These are phyloP conservation scores for Penicillium lividum DNA, from an alignment of 495 filamentous ascomycete species.

Conservation along the genomic window DNA sequence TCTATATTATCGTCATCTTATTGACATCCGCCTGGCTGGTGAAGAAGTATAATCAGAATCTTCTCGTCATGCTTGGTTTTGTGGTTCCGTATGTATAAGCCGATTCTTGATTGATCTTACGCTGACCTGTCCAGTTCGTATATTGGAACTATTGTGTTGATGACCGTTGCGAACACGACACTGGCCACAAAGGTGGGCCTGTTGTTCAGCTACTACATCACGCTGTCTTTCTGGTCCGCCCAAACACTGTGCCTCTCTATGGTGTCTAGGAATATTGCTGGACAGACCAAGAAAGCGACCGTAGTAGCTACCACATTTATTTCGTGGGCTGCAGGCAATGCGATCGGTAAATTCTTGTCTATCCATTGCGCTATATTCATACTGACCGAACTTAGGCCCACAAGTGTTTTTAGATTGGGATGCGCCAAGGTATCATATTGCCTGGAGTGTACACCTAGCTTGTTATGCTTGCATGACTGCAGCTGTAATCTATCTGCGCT, in stretches of 20 bases:
- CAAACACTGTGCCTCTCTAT: constrained; percentile 59
- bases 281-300: constrained; percentile 66
- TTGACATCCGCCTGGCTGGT: constrained; percentile 64
- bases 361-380: not conserved
- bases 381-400: constrained; percentile 37
- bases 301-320: constrained; percentile 49
- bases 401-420: constrained; percentile 45
- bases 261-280: constrained; percentile 65
- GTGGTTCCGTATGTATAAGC: constrained; percentile 54
- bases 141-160: constrained; percentile 63
- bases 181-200: constrained; percentile 51
- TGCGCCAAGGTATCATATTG: constrained; percentile 41
- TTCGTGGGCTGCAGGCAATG: constrained; percentile 46
- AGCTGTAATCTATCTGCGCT: constrained; percentile 39
- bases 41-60: constrained; percentile 62
- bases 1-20: constrained; percentile 63
- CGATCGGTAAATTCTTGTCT: constrained; percentile 31
- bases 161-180: constrained; percentile 58
- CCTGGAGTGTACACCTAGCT: constrained; percentile 44
- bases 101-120: not conserved
- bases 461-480: constrained; percentile 42
- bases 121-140: constrained; percentile 36
- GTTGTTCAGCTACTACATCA: constrained; percentile 63
- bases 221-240: constrained; percentile 56
- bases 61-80: constrained; percentile 62